Conservation (phyloP, 2,329 filamentous ascomycete genomes). For the Colletotrichum sansevieriae region DNA sequence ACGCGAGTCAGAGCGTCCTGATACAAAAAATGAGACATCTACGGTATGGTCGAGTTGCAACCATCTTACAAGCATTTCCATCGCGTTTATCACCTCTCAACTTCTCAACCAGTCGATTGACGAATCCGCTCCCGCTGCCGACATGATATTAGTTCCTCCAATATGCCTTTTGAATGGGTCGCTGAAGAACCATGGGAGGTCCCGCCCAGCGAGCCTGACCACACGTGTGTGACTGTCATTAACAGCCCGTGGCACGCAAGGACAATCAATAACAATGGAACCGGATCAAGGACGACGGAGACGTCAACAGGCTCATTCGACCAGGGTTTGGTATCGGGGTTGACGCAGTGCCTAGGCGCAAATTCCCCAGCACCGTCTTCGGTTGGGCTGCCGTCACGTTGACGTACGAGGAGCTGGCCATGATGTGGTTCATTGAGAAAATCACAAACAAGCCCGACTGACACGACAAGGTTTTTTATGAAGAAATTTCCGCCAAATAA, state of each 20-base stretch:
- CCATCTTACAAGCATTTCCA: too few relatives aligned
- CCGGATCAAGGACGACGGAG: slow-evolving; percentile 18
- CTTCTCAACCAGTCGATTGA: too few relatives aligned
- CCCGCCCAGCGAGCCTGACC: not conserved
- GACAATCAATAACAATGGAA: not conserved
- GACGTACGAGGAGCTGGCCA: slow-evolving; percentile 42
- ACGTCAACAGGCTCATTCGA: slow-evolving; percentile 17
- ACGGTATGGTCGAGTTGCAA: too few relatives aligned
- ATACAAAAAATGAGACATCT: too few relatives aligned
- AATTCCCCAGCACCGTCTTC: slow-evolving; percentile 13
- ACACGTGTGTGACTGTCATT: not conserved
- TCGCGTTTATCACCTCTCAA: too few relatives aligned
- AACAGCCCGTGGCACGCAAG: not conserved
- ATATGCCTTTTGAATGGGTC: too few relatives aligned
- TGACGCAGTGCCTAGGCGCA: not conserved
- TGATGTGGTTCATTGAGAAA: slow-evolving; percentile 47
- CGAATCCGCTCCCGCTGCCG: too few relatives aligned
- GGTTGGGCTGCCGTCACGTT: slow-evolving; percentile 30
- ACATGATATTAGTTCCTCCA: too few relatives aligned
- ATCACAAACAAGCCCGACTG: slow-evolving; percentile 48
- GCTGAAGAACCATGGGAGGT: too few relatives aligned
- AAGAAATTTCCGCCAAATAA: slow-evolving; percentile 46
- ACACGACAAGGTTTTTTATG: slow-evolving; percentile 46
- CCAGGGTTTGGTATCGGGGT: slow-evolving; percentile 25
- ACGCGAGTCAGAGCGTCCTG: too few relatives aligned